Conservation (phyloP, 352 stramenopile genomes). For the Pythium graminicola region DNA sequence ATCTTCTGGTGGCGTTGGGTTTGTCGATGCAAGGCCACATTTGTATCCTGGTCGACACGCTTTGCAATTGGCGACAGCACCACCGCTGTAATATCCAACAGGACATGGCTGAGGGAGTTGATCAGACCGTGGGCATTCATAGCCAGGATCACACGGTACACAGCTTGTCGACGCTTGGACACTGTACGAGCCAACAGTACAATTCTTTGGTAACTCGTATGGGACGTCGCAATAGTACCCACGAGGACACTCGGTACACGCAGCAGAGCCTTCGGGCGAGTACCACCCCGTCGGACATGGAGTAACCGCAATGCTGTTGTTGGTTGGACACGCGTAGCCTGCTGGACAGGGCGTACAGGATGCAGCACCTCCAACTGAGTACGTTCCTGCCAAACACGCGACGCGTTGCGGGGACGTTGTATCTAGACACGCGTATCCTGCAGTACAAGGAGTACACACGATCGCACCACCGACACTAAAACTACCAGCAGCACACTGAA, state of each 20-base stretch:
- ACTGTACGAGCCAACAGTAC: constrained; percentile 76
- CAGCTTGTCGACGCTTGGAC: constrained; percentile 59
- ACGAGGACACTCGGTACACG: constrained; percentile 70
- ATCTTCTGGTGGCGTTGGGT: constrained; percentile 67
- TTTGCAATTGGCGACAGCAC: constrained; percentile 54
- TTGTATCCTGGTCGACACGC: constrained; percentile 69
- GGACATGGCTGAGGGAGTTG: constrained; percentile 75
- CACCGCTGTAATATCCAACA: constrained; percentile 85
- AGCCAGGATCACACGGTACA: constrained; percentile 63
- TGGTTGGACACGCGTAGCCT: constrained; percentile 68
- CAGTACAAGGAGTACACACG: constrained; percentile 48
- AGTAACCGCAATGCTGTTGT: constrained; percentile 52
- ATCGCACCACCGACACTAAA: constrained; percentile 54
- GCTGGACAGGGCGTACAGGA: constrained; percentile 65
- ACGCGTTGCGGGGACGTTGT: constrained; percentile 37
- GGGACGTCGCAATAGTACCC: constrained; percentile 75
- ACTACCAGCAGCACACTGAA: constrained; percentile 42
- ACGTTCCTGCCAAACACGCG: constrained; percentile 50
- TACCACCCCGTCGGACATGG: constrained; percentile 62
- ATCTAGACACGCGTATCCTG: constrained; percentile 73
- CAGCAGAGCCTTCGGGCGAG: constrained; percentile 40
- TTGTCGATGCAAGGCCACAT: constrained; percentile 70
- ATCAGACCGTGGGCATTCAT: constrained; percentile 70
- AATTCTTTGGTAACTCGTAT: constrained; percentile 59
- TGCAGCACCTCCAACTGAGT: constrained; percentile 38